These are phyloP conservation scores for Lactarius sanguifluus DNA, from an alignment of 768 basidiomycete species.

Conservation along the genomic window DNA sequence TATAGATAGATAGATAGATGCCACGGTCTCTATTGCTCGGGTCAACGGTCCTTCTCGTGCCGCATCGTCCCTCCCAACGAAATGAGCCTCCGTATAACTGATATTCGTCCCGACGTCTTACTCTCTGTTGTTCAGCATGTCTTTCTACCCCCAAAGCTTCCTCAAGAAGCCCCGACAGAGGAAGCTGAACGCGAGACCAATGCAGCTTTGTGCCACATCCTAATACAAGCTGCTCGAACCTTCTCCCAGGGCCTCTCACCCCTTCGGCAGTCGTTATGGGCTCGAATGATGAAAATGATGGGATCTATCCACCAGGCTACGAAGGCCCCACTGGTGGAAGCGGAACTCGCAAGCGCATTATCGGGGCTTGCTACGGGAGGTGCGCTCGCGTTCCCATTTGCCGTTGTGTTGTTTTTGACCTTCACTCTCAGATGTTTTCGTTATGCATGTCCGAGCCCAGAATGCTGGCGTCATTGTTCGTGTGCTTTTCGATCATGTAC, in stretches of 20 bases:
- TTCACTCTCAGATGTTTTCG: conserved; percentile 7
- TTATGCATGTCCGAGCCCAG: conserved; percentile 16
- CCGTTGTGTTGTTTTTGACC: too few relatives aligned
- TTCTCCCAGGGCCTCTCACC: background rate
- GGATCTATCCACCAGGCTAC: background rate
- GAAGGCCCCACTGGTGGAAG: background rate
- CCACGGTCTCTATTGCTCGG: too few relatives aligned
- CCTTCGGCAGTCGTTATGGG: background rate
- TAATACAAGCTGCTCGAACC: background rate
- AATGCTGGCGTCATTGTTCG: conserved; percentile 16
- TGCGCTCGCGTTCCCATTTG: background rate
- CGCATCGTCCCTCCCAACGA: background rate
- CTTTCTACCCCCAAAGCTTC: conserved; percentile 23
- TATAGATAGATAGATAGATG: too few relatives aligned
- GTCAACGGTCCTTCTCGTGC: background rate
- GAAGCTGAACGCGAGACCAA: background rate
- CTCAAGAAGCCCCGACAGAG: conserved; percentile 7
- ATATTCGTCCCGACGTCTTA: background rate
- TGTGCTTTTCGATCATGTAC: background rate
- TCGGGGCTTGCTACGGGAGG: conserved; percentile 6
- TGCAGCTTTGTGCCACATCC: conserved; percentile 10
- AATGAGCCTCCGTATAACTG: background rate
- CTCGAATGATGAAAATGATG: conserved; percentile 13
- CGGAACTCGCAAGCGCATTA: background rate
- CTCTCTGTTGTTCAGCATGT: conserved; percentile 18